These are phyloP conservation scores for Penicillium sp. DNA, from an alignment of 2,329 filamentous ascomycete species.

Conservation along the genomic window DNA sequence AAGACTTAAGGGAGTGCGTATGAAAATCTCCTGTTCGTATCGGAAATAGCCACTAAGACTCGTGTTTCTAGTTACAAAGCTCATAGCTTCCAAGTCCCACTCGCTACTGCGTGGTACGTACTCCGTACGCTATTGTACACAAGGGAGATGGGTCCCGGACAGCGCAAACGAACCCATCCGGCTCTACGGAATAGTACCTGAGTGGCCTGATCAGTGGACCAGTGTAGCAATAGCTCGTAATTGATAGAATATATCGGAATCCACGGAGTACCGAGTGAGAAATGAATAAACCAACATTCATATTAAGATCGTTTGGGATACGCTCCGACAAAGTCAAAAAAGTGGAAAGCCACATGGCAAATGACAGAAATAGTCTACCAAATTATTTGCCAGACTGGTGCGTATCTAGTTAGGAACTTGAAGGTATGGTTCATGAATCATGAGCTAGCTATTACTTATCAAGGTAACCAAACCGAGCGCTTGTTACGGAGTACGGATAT, in stretches of 20 bases:
- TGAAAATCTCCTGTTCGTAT: background rate
- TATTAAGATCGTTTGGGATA: background rate
- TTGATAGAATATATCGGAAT: too few species aligned
- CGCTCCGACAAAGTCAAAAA: background rate
- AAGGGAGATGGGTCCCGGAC: too few species aligned
- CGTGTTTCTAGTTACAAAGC: background rate
- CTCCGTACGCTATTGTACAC: too few species aligned
- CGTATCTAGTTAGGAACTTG: too few species aligned
- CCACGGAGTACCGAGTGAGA: background rate
- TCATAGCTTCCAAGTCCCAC: background rate
- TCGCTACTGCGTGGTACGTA: background rate
- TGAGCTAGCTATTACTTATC: too few species aligned
- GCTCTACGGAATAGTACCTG: too few species aligned
- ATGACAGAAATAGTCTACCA: background rate
- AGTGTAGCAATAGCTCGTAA: background rate
- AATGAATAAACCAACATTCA: background rate
- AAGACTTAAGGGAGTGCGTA: background rate
- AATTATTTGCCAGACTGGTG: background rate
- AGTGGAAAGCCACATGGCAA: conserved; percentile 9
- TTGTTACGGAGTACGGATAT: too few species aligned
- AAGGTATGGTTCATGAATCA: too few species aligned
- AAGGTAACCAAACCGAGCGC: too few species aligned
- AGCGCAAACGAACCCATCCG: too few species aligned
- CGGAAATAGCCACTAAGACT: background rate
- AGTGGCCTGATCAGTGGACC: too few species aligned